Evolutionary conservation across 1,139 yeast species (phyloP).

Genomic region (Blastobotrys niveus): DNA sequence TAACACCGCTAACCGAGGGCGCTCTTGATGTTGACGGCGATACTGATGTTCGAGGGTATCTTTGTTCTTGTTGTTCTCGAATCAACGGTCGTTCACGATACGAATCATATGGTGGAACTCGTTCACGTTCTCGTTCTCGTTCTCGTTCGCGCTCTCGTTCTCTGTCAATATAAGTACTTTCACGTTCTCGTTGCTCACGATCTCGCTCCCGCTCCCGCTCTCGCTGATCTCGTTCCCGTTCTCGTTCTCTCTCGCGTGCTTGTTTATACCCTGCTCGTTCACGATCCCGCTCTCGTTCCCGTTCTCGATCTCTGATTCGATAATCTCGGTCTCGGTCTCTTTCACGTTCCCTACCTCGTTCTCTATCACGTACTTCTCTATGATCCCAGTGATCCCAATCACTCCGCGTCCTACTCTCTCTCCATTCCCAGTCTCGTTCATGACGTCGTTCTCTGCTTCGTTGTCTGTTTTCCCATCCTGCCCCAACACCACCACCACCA

Average conservation of each 20-base stretch:
- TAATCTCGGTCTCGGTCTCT: slow-evolving; percentile 21
- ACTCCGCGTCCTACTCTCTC: slow-evolving; percentile 9
- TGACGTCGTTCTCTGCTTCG: slow-evolving; percentile 9
- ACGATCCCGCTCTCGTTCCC: not conserved
- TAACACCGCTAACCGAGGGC: not conserved
- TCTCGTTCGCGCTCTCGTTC: slow-evolving; percentile 21
- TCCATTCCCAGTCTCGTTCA: slow-evolving; percentile 17
- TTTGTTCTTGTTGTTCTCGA: not conserved
- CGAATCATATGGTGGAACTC: not conserved
- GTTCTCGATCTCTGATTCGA: slow-evolving; percentile 8
- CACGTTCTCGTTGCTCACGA: slow-evolving; percentile 9
- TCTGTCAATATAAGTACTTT: slow-evolving; percentile 15
- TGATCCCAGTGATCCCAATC: slow-evolving; percentile 17
- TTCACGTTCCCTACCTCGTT: slow-evolving; percentile 19
- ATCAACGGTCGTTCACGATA: not conserved
- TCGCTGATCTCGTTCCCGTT: slow-evolving; percentile 5
- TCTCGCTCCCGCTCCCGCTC: slow-evolving; percentile 8
- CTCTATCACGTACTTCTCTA: slow-evolving; percentile 11
- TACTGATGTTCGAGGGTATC: slow-evolving; percentile 7
- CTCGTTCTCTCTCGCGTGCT: not conserved
- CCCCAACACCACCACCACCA: not conserved
- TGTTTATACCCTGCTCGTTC: not conserved
- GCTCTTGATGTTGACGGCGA: slow-evolving; percentile 4
- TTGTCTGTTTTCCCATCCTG: not conserved
- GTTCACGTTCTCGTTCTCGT: slow-evolving; percentile 1